These are phyloP conservation scores for Pestalotiopsis fici DNA, from an alignment of 2,329 filamentous ascomycete species.

Conservation along the genomic window DNA sequence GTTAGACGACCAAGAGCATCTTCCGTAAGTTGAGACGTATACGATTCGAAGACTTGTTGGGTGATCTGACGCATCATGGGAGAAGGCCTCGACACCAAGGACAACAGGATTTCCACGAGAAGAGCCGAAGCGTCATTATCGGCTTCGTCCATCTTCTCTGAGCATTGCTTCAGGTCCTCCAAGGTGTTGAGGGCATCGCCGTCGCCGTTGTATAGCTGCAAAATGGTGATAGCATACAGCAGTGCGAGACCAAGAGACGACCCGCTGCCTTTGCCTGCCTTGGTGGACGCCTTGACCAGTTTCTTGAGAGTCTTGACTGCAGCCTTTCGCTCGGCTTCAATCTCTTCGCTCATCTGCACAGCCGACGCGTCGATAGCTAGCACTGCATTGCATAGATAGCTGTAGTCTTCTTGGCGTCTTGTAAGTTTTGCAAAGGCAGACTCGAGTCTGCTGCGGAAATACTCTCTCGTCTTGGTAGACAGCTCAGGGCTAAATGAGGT, in stretches of 20 bases:
- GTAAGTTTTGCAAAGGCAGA: constrained; percentile 61
- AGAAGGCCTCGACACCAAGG: constrained; percentile 84
- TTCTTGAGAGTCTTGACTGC: constrained; percentile 55
- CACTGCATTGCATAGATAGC: constrained; percentile 54
- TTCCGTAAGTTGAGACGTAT: constrained; percentile 72
- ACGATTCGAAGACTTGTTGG: constrained; percentile 83
- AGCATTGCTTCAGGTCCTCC: constrained; percentile 78
- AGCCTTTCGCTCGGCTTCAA: constrained; percentile 52
- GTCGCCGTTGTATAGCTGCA: constrained; percentile 90
- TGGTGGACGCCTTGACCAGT: constrained; percentile 44
- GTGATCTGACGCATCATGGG: constrained; percentile 83
- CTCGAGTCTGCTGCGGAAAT: constrained; percentile 57
- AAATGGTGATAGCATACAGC: constrained; percentile 79
- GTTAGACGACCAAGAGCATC: constrained; percentile 68
- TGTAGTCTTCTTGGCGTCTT: constrained; percentile 52
- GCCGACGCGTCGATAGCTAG: constrained; percentile 53
- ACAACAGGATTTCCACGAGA: constrained; percentile 85
- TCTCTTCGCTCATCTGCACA: constrained; percentile 56
- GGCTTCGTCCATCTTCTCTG: constrained; percentile 63
- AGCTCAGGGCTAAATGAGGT: constrained; percentile 41
- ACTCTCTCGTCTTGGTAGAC: constrained; percentile 54
- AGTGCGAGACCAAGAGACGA: constrained; percentile 68
- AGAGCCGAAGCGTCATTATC: constrained; percentile 65
- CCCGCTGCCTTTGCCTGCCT: constrained; percentile 38
- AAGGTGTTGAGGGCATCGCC: constrained; percentile 81